Evolutionary conservation across 805 yeast species (phyloP), one percentile per base, ranked within the genome.

Genomic region (Saccharomycopsis selenospora): DNA sequence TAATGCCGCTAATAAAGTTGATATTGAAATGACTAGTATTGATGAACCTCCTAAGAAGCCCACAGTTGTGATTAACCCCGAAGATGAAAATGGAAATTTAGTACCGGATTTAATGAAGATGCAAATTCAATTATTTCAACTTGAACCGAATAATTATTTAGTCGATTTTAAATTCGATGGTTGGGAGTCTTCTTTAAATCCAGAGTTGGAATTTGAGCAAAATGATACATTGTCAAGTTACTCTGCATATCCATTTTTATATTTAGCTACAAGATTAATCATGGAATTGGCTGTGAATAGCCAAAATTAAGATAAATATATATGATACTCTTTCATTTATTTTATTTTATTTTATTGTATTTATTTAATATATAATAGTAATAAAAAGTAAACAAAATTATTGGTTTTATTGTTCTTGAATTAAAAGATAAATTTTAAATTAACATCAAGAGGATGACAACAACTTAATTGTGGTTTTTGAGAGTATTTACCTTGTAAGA

Each of bases 161-260:
- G 98, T 93, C 7, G 99, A 93, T 65, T 93, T 93, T 72, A 93
- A 93, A 66, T 93, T 91, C 62, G 98, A 91, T 63, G 98, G 98
- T 1, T 91, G 97, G 95, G 97, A 90, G 61, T 57, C 36, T 56
- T 60, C 44, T 56, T 61, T n/a, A 59, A 60, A 38, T 36, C 45
- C 43, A 18, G 44, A 20, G 10, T 28, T 41, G 17, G 52, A 45
- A 25, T 50, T 49, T 30, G 51, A 50, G 27, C 50, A 71, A 43
- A 78, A 72, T 46, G 93, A 85, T 56, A 91, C 84, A 56, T 85
- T 84, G 66, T 82, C 88, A 51, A 84, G 95, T n/a, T 88, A 89
- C 60, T 82, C 93, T 43, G 97, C 97, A 0, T 91, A 91, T 62
- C 98, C 99, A 26, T 91, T 91, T 64, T 70, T 93, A 59, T 96